Percentiles rank a stretch among this genome's conserved stretches.
Evolutionary conservation across 805 yeast species (phyloP).

Genomic region (Candida rishiriensis): DNA sequence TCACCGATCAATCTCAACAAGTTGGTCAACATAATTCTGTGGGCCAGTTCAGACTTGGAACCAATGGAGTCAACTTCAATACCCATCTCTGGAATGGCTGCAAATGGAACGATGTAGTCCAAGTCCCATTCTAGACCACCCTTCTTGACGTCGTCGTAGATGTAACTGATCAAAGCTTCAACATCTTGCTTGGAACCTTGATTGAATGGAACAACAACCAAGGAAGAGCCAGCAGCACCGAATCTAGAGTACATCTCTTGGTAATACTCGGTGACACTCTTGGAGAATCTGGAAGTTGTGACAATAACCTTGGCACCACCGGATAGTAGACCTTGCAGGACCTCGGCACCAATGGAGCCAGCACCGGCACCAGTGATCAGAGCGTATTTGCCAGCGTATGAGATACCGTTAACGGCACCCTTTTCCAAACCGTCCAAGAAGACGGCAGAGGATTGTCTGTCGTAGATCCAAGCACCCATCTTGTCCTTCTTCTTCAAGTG

Average conservation of each 20-base stretch:
- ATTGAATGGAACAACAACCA: constrained; percentile 97
- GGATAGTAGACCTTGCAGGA: constrained; percentile 86
- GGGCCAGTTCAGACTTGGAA: constrained; percentile 96
- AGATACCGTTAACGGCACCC: constrained; percentile 91
- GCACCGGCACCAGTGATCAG: constrained; percentile 98
- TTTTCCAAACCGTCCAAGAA: constrained; percentile 89
- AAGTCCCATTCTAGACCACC: constrained; percentile 98
- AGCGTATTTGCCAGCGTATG: constrained; percentile 84
- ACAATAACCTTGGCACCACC: constrained; percentile 98
- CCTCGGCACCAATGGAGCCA: constrained; percentile 97
- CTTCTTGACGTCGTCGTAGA: constrained; percentile 75
- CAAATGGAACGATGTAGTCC: constrained; percentile 94
- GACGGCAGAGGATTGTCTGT: constrained; percentile 65
- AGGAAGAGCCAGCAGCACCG: constrained; percentile 89
- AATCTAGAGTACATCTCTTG: constrained; percentile 88
- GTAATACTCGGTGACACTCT: constrained; percentile 91
- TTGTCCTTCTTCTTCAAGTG: constrained; percentile 78
- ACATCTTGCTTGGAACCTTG: constrained; percentile 97
- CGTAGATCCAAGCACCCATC: constrained; percentile 79
- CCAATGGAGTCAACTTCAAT: constrained; percentile 89
- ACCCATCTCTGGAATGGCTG: constrained; percentile 99
- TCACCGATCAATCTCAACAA: constrained; percentile 87
- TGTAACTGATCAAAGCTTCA: constrained; percentile 75
- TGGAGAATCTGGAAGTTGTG: constrained; percentile 93
- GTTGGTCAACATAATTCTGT: constrained; percentile 97